These are phyloP conservation scores for Candida ortonii DNA, from an alignment of 805 yeast genomes.

Conservation along the genomic window DNA sequence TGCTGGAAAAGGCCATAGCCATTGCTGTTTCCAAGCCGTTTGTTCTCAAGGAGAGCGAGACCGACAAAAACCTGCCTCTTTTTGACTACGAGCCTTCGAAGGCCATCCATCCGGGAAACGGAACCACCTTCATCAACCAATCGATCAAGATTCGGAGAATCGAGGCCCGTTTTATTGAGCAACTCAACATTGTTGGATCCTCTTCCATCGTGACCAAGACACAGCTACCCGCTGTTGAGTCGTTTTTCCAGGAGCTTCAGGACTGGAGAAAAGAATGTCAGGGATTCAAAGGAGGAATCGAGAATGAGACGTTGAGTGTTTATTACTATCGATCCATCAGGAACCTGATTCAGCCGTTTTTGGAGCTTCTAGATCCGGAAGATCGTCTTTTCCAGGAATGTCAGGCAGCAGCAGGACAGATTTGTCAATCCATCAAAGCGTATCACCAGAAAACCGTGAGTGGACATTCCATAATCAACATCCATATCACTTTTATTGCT, in stretches of 20 bases:
- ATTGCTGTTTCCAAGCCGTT: slow-evolving; percentile 61
- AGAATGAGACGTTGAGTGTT: slow-evolving; percentile 55
- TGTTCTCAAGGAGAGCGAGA: slow-evolving; percentile 47
- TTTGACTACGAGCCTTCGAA: slow-evolving; percentile 45
- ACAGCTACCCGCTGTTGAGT: slow-evolving; percentile 51
- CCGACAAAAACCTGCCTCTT: slow-evolving; percentile 47
- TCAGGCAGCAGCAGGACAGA: slow-evolving; percentile 70
- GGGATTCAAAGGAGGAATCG: slow-evolving; percentile 46
- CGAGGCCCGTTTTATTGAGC: slow-evolving; percentile 58
- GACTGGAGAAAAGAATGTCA: slow-evolving; percentile 56
- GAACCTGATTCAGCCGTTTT: slow-evolving; percentile 58
- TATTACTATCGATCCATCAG: slow-evolving; percentile 62
- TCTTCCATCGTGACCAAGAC: slow-evolving; percentile 28
- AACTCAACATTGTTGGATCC: slow-evolving; percentile 39
- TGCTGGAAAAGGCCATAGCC: slow-evolving; percentile 60
- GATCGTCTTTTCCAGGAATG: slow-evolving; percentile 61
- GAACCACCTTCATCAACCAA: slow-evolving; percentile 51
- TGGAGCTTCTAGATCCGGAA: slow-evolving; percentile 59
- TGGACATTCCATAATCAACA: slow-evolving; percentile 65
- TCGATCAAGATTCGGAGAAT: slow-evolving; percentile 54
- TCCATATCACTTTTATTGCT: slow-evolving; percentile 65
- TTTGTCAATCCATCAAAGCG: slow-evolving; percentile 60
- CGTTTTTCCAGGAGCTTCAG: slow-evolving; percentile 52
- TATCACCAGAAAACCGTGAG: slow-evolving; percentile 60
- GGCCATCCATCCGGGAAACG: slow-evolving; percentile 34